These are phyloP conservation scores for Blastobotrys raffinosifermentans DNA, from an alignment of 1,139 yeast genomes.

Conservation along the genomic window DNA sequence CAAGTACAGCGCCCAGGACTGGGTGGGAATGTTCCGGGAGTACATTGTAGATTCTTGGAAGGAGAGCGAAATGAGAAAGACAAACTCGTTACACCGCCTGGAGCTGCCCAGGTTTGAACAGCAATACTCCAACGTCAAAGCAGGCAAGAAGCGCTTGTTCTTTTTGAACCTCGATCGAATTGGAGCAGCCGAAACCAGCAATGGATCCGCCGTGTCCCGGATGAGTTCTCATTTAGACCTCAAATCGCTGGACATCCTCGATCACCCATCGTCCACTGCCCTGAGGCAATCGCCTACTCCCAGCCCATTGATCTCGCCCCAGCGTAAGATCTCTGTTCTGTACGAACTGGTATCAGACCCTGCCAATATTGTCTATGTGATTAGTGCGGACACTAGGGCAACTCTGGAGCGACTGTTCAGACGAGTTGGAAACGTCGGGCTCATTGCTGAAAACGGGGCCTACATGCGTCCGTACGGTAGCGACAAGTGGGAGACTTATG, in stretches of 20 bases:
- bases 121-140: constrained; percentile 19
- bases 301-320: constrained; percentile 27
- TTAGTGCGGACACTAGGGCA: constrained; percentile 56
- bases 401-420: constrained; percentile 65
- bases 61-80: constrained; percentile 42
- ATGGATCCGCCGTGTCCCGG: neutral
- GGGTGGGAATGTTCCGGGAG: constrained; percentile 60
- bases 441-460: constrained; percentile 89
- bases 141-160: constrained; percentile 28
- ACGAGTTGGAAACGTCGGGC: constrained; percentile 64
- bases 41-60: constrained; percentile 61
- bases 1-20: constrained; percentile 63
- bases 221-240: constrained; percentile 1
- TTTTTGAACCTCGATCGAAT: constrained; percentile 28
- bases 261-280: neutral
- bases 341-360: constrained; percentile 48
- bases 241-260: neutral
- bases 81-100: constrained; percentile 27
- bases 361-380: constrained; percentile 61
- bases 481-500: constrained; percentile 58
- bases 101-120: constrained; percentile 20
- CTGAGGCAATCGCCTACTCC: constrained; percentile 15
- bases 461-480: constrained; percentile 41
- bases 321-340: constrained; percentile 32
- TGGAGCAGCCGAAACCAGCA: constrained; percentile 1